A percentile compares a stretch with the other conserved stretches of the same genome.
Conservation (phyloP, 805 yeast species). For the Saccharomycopsis sp. region DNA sequence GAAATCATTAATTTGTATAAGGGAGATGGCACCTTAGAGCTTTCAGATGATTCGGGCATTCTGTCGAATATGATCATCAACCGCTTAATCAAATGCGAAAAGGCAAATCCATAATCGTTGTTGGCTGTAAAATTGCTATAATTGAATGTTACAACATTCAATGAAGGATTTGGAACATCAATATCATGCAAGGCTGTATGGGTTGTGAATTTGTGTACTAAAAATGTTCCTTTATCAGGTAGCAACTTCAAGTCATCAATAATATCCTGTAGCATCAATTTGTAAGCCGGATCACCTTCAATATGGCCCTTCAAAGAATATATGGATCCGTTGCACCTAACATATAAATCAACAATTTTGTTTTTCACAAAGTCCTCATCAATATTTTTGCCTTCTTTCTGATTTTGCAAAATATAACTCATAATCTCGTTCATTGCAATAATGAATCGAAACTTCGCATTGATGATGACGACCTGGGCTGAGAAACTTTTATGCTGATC, state of each 20-base stretch:
- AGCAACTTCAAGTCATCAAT: conserved; percentile 3
- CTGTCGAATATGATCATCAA: not conserved
- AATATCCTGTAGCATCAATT: too few species aligned
- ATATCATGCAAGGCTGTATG: not conserved
- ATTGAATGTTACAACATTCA: conserved; percentile 3
- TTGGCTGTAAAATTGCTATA: conserved; percentile 1
- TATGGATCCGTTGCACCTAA: conserved; percentile 42
- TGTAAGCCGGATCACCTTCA: not conserved
- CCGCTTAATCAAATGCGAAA: conserved; percentile 2
- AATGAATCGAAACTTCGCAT: conserved; percentile 45
- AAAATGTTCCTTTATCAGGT: conserved; percentile 14
- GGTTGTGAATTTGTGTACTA: not conserved
- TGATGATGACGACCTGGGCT: conserved; percentile 40
- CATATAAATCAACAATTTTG: conserved; percentile 42
- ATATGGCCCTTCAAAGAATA: conserved; percentile 29
- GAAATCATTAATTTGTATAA: not conserved
- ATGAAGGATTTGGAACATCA: not conserved
- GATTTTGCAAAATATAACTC: too few species aligned
- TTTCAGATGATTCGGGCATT: too few species aligned
- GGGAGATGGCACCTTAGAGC: too few species aligned
- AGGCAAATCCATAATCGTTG: not conserved
- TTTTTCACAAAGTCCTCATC: conserved; percentile 36
- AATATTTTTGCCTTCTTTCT: conserved; percentile 21
- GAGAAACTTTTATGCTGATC: conserved; percentile 32
- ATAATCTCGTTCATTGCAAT: conserved; percentile 41